Conservation (phyloP, 495 filamentous ascomycete species). For the Trichoderma virens region DNA sequence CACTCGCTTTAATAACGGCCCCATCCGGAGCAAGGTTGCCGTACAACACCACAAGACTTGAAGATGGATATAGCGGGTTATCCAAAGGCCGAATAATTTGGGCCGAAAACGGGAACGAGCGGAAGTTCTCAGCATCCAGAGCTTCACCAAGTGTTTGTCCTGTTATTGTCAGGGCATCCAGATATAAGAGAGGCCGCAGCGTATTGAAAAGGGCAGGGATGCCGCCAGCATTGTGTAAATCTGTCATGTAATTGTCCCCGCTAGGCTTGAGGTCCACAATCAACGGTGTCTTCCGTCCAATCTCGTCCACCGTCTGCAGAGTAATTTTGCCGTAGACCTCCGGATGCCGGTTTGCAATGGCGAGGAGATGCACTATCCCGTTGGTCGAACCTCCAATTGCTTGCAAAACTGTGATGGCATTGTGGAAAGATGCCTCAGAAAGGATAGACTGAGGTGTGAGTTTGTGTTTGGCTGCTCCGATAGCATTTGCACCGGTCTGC, state of each 20-base stretch:
- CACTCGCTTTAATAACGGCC: slow-evolving; percentile 57
- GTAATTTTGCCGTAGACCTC: slow-evolving; percentile 45
- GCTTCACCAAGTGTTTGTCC: slow-evolving; percentile 51
- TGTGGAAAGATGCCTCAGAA: slow-evolving; percentile 54
- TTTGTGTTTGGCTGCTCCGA: slow-evolving; percentile 20
- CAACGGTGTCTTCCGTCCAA: slow-evolving; percentile 52
- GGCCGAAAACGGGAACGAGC: slow-evolving; percentile 30
- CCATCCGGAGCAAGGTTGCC: slow-evolving; percentile 50
- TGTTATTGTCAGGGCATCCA: slow-evolving; percentile 50
- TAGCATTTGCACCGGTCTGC: slow-evolving; percentile 51
- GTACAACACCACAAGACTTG: slow-evolving; percentile 44
- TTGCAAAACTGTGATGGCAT: slow-evolving; percentile 61
- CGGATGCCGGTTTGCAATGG: slow-evolving; percentile 55
- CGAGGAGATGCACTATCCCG: slow-evolving; percentile 59
- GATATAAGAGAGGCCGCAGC: slow-evolving; percentile 49
- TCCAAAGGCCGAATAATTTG: slow-evolving; percentile 44
- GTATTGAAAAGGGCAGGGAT: slow-evolving; percentile 51
- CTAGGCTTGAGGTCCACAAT: slow-evolving; percentile 62
- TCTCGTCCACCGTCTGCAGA: slow-evolving; percentile 49
- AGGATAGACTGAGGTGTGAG: slow-evolving; percentile 47
- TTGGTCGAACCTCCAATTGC: slow-evolving; percentile 65
- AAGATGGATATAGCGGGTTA: slow-evolving; percentile 46
- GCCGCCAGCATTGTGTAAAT: slow-evolving; percentile 62
- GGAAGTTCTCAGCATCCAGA: slow-evolving; percentile 40
- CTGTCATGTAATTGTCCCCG: slow-evolving; percentile 63